phyloP scores from a whole-genome alignment of 345 rosid species.

The Murraya koenigii region DNA sequence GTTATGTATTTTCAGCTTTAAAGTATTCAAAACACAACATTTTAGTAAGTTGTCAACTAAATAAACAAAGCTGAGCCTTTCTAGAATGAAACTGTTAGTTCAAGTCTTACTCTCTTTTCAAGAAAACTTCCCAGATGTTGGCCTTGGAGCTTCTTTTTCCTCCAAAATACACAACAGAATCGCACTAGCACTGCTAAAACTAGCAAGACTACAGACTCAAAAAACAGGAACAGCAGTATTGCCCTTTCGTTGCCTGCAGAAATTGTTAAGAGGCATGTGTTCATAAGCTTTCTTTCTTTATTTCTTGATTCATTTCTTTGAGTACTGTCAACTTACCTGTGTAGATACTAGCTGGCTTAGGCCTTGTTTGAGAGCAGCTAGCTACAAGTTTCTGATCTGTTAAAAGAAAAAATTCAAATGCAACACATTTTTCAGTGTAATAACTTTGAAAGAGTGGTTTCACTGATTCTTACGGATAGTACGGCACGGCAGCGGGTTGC shows the following conservation, averaged over 20 bases:
- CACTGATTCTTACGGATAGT: constrained; percentile 32
- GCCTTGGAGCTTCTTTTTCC: constrained; percentile 70
- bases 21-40: neutral
- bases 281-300: neutral
- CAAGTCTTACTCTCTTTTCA: constrained; percentile 57
- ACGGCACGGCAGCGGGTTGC: constrained; percentile 60
- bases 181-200: constrained; percentile 55
- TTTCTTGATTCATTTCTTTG: neutral
- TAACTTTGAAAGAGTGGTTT: neutral
- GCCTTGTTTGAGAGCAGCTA: constrained; percentile 61
- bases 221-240: constrained; percentile 54
- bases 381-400: constrained; percentile 60
- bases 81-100: neutral
- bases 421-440: neutral
- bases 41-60: neutral
- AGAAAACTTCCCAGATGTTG: constrained; percentile 61
- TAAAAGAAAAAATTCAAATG: neutral
- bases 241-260: constrained; percentile 53
- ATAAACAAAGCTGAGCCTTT: neutral
- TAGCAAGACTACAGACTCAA: constrained; percentile 59
- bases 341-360: constrained; percentile 39
- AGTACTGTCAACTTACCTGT: constrained; percentile 35
- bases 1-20: neutral
- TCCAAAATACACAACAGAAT: constrained; percentile 85
- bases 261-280: neutral